Conservation (phyloP, 192 early-diverging fungal genomes). For the Radiomyces spectabilis region DNA sequence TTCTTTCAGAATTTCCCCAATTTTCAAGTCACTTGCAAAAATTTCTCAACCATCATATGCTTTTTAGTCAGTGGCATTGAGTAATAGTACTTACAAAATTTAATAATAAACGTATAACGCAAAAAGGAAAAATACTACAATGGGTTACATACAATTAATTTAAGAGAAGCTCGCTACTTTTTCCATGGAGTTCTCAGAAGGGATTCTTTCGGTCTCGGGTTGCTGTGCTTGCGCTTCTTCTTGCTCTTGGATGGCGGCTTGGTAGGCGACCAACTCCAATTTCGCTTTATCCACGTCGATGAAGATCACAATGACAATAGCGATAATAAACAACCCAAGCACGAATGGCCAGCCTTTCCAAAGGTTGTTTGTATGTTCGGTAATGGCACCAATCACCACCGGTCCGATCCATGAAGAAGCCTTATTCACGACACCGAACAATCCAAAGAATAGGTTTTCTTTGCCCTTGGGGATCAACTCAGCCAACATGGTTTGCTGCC, state of each 20-base stretch:
- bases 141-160: no score
- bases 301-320: constrained; percentile 41
- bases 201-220: background rate
- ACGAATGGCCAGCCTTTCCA: constrained; percentile 51
- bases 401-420: constrained; percentile 69
- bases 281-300: constrained; percentile 53
- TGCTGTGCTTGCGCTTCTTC: no score
- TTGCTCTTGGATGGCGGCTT: constrained; percentile 15
- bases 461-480: constrained; percentile 57
- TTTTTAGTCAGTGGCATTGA: no score
- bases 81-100: no score
- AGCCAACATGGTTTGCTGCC: constrained; percentile 54
- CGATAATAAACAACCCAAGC: constrained; percentile 43
- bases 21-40: no score
- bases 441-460: constrained; percentile 63
- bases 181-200: no score
- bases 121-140: no score
- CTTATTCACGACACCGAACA: constrained; percentile 69
- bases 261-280: constrained; percentile 35
- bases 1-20: no score
- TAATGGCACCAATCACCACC: constrained; percentile 59
- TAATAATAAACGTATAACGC: no score
- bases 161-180: no score
- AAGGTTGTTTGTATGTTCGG: constrained; percentile 39
- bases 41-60: no score